phyloP scores from a whole-genome alignment of 805 yeast species.

The Starmerella apicola region DNA sequence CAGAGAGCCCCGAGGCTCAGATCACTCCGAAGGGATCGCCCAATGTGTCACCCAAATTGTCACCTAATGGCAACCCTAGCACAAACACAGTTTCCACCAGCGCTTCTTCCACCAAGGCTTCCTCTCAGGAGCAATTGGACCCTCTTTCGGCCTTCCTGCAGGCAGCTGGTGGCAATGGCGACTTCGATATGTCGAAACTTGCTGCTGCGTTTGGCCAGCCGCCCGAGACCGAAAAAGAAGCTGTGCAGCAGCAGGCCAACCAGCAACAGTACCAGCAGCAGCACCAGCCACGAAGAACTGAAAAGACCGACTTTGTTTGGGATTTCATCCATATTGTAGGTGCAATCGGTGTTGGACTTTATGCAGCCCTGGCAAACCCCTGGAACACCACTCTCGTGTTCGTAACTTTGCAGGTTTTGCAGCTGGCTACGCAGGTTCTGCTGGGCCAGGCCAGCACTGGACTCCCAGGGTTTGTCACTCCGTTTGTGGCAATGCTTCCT shows the following conservation, averaged over 20 bases:
- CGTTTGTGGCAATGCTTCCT: slow-evolving; percentile 24
- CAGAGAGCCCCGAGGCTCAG: not conserved
- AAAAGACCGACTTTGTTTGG: slow-evolving; percentile 5
- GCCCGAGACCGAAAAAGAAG: not conserved
- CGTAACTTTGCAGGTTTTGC: slow-evolving; percentile 18
- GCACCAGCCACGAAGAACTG: slow-evolving; percentile 1
- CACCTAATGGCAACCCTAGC: not conserved
- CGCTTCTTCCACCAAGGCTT: no score
- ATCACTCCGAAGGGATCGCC: not conserved
- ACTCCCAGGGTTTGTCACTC: slow-evolving; percentile 18
- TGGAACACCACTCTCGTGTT: slow-evolving; percentile 18
- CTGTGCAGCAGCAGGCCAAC: not conserved
- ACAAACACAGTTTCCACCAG: not conserved
- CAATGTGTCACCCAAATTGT: no score
- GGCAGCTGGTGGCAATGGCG: not conserved
- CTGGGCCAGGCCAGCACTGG: slow-evolving; percentile 20
- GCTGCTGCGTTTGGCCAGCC: not conserved
- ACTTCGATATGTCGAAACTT: not conserved
- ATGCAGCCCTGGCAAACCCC: slow-evolving; percentile 18
- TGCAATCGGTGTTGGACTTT: slow-evolving; percentile 19
- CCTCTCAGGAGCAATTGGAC: no score
- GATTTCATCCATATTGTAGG: slow-evolving; percentile 17
- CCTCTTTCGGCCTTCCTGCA: not conserved
- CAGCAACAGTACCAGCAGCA: slow-evolving; percentile 2
- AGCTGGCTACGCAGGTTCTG: slow-evolving; percentile 20